Evolutionary conservation across 345 rosid genomes (phyloP).

Genomic region (Ricinus communis): DNA sequence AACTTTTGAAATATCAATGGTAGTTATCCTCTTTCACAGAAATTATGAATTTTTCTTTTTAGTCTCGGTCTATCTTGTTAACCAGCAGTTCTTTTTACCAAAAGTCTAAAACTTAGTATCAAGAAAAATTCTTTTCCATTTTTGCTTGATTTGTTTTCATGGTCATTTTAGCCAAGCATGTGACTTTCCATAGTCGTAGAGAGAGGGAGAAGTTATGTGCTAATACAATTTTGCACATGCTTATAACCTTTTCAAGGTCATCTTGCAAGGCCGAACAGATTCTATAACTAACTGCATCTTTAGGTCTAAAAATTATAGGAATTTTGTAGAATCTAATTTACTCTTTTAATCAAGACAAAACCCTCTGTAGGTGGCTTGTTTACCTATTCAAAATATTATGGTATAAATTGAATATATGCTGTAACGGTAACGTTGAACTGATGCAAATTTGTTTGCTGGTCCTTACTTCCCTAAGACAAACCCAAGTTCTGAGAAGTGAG

Average conservation of each 20-base stretch:
- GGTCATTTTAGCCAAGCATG: neutral
- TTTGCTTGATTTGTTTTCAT: neutral
- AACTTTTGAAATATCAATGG: neutral
- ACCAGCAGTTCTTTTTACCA: neutral
- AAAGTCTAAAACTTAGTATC: neutral
- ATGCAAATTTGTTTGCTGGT: neutral
- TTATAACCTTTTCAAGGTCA: neutral
- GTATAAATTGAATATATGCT: neutral
- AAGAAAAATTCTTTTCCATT: neutral
- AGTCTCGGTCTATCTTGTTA: neutral
- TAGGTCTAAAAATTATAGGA: neutral
- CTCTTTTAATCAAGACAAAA: neutral
- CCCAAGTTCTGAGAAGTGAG: neutral
- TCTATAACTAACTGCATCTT: neutral
- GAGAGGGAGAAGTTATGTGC: neutral
- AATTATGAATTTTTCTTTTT: neutral
- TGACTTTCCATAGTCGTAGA: neutral
- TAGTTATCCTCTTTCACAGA: neutral
- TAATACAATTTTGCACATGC: neutral
- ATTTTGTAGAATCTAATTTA: neutral
- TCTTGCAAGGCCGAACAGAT: neutral
- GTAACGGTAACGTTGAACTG: neutral
- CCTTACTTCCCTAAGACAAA: neutral
- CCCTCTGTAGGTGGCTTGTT: neutral
- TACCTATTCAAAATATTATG: neutral